Conservation (phyloP, 2,329 filamentous ascomycete genomes). For the Domatiomyces globalis region DNA sequence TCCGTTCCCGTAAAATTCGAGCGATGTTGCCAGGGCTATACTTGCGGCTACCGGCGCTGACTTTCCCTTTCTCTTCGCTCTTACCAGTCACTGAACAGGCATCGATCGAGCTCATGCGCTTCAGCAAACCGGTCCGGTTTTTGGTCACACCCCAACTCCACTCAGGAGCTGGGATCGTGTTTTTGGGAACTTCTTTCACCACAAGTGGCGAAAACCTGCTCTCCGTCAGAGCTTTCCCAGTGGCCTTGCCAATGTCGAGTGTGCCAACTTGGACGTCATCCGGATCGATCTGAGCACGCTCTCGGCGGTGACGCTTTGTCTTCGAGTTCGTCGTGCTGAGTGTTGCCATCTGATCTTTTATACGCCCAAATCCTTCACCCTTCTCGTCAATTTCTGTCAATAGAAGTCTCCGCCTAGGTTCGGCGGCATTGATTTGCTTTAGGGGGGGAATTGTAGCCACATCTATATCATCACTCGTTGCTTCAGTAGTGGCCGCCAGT, state of each 20-base stretch:
- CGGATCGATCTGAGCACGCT: slow-evolving; percentile 25
- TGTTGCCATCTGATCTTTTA: slow-evolving; percentile 24
- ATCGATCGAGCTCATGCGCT: slow-evolving; percentile 2
- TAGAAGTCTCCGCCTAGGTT: slow-evolving; percentile 17
- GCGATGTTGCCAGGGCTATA: slow-evolving; percentile 12
- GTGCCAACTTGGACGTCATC: slow-evolving; percentile 1
- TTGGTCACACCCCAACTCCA: slow-evolving; percentile 1
- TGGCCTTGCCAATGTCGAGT: background rate
- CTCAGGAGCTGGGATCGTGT: slow-evolving; percentile 3
- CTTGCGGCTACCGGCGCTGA: slow-evolving; percentile 6
- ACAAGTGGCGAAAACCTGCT: slow-evolving; percentile 4
- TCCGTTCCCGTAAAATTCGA: slow-evolving; percentile 9
- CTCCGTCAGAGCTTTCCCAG: background rate
- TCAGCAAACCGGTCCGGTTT: slow-evolving; percentile 6
- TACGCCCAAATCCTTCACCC: slow-evolving; percentile 28
- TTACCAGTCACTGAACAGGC: slow-evolving; percentile 6
- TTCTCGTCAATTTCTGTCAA: slow-evolving; percentile 11
- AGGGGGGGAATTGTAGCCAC: slow-evolving; percentile 24
- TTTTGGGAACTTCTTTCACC: slow-evolving; percentile 3
- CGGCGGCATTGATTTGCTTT: slow-evolving; percentile 19
- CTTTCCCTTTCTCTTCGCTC: slow-evolving; percentile 5
- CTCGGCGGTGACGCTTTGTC: slow-evolving; percentile 16
- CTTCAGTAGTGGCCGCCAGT: slow-evolving; percentile 3
- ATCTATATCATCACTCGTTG: slow-evolving; percentile 20
- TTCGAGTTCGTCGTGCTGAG: slow-evolving; percentile 16